These are phyloP conservation scores for Penicillium paxilli DNA, from an alignment of 495 filamentous ascomycete genomes.

Conservation along the genomic window DNA sequence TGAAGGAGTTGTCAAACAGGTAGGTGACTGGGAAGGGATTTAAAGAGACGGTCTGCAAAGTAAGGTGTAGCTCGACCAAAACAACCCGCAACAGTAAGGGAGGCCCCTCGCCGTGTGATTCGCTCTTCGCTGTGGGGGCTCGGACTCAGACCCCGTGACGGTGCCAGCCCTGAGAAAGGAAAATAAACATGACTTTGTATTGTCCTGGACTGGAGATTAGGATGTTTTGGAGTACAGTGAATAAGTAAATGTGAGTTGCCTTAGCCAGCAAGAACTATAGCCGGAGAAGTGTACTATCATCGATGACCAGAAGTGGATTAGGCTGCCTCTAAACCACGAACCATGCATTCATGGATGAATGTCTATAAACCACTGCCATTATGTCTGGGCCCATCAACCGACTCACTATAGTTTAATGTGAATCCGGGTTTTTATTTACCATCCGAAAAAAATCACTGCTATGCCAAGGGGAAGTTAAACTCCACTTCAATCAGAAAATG, in stretches of 20 bases:
- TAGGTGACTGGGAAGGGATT: constrained; percentile 6
- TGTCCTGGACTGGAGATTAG: too few species aligned
- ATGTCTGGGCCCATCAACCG: too few species aligned
- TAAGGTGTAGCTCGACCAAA: constrained; percentile 27
- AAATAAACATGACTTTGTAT: not conserved
- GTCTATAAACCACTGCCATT: too few species aligned
- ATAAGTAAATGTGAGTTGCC: not conserved
- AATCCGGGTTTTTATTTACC: too few species aligned
- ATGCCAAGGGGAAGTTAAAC: not conserved
- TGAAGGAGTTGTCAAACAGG: constrained; percentile 3
- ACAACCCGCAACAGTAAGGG: constrained; percentile 32
- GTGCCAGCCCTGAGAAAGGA: constrained; percentile 13
- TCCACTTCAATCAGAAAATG: not conserved
- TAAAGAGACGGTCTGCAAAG: constrained; percentile 31
- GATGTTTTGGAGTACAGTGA: not conserved
- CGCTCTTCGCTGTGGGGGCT: constrained; percentile 9
- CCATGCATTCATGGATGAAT: too few species aligned
- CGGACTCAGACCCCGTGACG: constrained; percentile 27
- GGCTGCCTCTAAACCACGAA: too few species aligned
- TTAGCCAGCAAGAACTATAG: too few species aligned
- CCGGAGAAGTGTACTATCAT: too few species aligned
- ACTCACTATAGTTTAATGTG: too few species aligned
- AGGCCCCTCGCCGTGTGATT: constrained; percentile 23
- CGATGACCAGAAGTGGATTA: too few species aligned
- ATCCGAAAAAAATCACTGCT: too few species aligned